phyloP scores from a whole-genome alignment of 371 early-diverging fungal species.

The Haplosporangium sp. region DNA sequence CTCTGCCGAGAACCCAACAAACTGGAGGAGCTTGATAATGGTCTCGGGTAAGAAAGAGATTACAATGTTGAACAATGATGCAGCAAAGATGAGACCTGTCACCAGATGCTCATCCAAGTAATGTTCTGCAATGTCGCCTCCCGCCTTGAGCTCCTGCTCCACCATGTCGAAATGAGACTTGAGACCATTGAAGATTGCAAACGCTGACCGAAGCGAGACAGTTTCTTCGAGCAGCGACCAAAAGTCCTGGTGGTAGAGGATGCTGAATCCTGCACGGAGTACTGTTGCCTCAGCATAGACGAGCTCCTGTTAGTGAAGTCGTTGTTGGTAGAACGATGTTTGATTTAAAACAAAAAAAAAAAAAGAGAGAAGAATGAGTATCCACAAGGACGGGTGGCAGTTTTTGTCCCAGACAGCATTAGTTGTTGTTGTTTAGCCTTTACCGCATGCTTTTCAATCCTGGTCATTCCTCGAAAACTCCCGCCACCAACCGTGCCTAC shows the following conservation, averaged over 20 bases:
- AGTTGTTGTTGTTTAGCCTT: too few relatives aligned
- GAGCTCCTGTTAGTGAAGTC: conserved; percentile 34
- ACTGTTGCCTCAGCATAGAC: conserved; percentile 46
- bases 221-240: conserved; percentile 45
- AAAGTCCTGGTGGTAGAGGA: conserved; percentile 50
- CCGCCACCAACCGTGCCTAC: conserved; percentile 29
- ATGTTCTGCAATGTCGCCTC: conserved; percentile 42
- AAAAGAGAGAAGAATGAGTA: background rate
- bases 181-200: conserved; percentile 48
- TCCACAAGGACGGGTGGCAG: too few relatives aligned
- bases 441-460: conserved; percentile 53
- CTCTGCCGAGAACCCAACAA: conserved; percentile 48
- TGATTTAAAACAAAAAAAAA: background rate
- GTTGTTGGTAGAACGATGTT: background rate
- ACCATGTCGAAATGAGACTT: conserved; percentile 36
- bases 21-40: conserved; percentile 37
- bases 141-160: conserved; percentile 47
- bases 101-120: conserved; percentile 44
- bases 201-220: conserved; percentile 37
- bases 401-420: too few relatives aligned
- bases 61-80: conserved; percentile 41
- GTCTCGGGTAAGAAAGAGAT: conserved; percentile 43
- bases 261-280: conserved; percentile 40
- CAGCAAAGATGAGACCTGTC: conserved; percentile 39
- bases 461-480: conserved; percentile 44